Conservation (phyloP, 2,329 filamentous ascomycete genomes). For the Helotiales sp. region DNA sequence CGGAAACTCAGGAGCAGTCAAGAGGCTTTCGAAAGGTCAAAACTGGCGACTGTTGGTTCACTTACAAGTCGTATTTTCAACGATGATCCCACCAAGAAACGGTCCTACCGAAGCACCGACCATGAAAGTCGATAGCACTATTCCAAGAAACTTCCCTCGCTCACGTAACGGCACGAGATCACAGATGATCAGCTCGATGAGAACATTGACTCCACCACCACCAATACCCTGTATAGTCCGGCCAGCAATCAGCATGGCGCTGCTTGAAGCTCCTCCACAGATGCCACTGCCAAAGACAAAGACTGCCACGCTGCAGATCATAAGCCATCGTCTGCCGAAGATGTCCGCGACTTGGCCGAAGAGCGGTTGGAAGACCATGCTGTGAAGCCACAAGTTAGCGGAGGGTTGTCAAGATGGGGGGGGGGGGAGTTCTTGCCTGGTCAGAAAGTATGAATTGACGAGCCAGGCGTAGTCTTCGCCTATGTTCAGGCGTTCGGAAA, state of each 20-base stretch:
- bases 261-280: constrained; percentile 52
- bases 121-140: constrained; percentile 47
- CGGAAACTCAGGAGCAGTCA: background rate
- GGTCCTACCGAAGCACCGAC: constrained; percentile 49
- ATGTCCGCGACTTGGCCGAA: constrained; percentile 56
- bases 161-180: constrained; percentile 56
- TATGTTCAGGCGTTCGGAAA: constrained; percentile 16
- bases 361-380: constrained; percentile 20
- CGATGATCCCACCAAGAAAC: constrained; percentile 49
- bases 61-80: constrained; percentile 45
- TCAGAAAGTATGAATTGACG: constrained; percentile 40
- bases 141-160: constrained; percentile 49
- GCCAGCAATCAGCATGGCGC: constrained; percentile 54
- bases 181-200: constrained; percentile 54
- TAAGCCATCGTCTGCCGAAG: constrained; percentile 55
- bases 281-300: constrained; percentile 55
- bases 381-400: background rate
- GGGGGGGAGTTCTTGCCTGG: constrained; percentile 50
- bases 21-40: background rate
- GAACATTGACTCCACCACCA: constrained; percentile 50
- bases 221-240: constrained; percentile 60
- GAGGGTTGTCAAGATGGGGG: background rate
- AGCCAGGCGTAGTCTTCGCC: constrained; percentile 24
- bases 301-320: constrained; percentile 46
- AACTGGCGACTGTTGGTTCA: background rate